These are phyloP conservation scores for Tarenaya hassleriana DNA, from an alignment of 345 rosid genomes.

Conservation along the genomic window DNA sequence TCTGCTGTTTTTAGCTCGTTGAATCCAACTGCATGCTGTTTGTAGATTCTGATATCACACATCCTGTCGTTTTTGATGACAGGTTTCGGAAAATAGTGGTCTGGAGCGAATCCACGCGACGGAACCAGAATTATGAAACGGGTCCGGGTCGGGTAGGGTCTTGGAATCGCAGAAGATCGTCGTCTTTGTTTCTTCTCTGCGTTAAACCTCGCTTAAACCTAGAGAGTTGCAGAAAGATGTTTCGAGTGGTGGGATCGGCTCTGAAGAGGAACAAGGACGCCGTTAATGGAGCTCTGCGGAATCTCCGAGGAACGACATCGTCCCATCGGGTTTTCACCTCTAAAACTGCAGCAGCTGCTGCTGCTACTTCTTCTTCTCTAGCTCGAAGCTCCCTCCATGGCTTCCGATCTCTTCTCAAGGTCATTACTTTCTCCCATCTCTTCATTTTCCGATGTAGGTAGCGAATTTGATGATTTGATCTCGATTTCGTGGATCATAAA, in stretches of 20 bases:
- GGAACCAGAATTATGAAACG: conserved; percentile 18
- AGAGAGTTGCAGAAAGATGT: conserved; percentile 30
- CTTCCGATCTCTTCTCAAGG: conserved; percentile 43
- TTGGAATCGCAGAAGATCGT: conserved; percentile 5
- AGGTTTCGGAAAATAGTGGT: conserved; percentile 13
- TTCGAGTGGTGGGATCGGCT: conserved; percentile 42
- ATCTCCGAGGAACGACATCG: conserved; percentile 29
- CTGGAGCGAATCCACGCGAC: conserved; percentile 24
- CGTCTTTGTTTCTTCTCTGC: not conserved
- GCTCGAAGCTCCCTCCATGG: conserved; percentile 31
- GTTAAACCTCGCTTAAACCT: conserved; percentile 32
- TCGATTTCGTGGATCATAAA: not conserved
- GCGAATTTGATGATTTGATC: not conserved
- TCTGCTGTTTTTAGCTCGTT: too few relatives aligned
- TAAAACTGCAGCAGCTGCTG: conserved; percentile 19
- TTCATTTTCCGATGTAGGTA: not conserved
- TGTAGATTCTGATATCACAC: not conserved
- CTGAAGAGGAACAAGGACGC: conserved; percentile 45
- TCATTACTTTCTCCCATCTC: conserved; percentile 15
- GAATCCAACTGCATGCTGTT: too few relatives aligned
- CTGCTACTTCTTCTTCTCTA: conserved; percentile 33
- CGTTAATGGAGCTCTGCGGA: conserved; percentile 21
- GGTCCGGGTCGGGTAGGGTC: conserved; percentile 11
- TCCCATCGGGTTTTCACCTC: conserved; percentile 30
- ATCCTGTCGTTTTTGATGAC: not conserved